phyloP scores from a whole-genome alignment of 306 rosid species.

The Castanopsis chinensis region DNA sequence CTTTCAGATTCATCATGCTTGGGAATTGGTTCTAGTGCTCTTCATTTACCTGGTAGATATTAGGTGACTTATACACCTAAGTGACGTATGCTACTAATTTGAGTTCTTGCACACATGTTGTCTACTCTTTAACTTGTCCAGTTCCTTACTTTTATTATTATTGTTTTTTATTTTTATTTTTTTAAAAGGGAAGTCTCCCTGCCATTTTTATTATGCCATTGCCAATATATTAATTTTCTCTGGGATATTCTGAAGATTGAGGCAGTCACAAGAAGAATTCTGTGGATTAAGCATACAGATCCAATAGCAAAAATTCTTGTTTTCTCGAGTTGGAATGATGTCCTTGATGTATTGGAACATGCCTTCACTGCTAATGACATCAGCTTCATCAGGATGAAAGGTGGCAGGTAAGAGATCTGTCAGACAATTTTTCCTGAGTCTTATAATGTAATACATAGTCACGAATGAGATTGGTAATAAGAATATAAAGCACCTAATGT shows the following conservation, averaged over 20 bases:
- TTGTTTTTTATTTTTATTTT: no score
- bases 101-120: neutral
- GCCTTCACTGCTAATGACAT: slow-evolving; percentile 70
- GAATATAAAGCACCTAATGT: neutral
- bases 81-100: slow-evolving; percentile 12
- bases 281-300: slow-evolving; percentile 81
- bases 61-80: neutral
- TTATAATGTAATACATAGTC: neutral
- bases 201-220: neutral
- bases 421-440: neutral
- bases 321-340: slow-evolving; percentile 96
- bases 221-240: neutral
- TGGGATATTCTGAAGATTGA: slow-evolving; percentile 63
- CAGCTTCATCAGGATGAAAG: slow-evolving; percentile 77
- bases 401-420: slow-evolving; percentile 73
- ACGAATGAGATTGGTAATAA: neutral
- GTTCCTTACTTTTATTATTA: no score
- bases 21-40: neutral
- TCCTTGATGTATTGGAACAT: slow-evolving; percentile 89
- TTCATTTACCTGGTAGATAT: no score
- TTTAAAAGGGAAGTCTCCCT: neutral
- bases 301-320: slow-evolving; percentile 76
- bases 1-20: neutral
- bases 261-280: slow-evolving; percentile 84
- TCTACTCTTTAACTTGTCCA: neutral